Base-by-base conservation (phyloP, 176 grass and related monocot species). In the Pontederia crassipes region DNA sequence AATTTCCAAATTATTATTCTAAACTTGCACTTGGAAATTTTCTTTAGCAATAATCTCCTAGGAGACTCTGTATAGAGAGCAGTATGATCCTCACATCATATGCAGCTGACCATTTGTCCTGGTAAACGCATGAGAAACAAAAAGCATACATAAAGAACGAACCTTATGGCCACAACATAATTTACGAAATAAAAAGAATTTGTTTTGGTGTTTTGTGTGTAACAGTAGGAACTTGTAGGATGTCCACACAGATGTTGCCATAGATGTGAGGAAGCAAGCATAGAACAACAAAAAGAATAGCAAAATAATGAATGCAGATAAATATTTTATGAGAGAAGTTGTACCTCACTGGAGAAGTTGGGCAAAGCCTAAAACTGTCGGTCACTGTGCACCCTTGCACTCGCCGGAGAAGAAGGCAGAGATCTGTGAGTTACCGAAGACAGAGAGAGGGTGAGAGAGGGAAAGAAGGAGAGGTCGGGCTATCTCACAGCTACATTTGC, bases 41-140 rank as follows among this genome's bases (percentile, higher is more conserved):
- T 40, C 32, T 40, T 40, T 11, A 66, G 10, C 16, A 26, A 12
- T 83, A 50, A 95, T 85, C 90, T 72, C 87, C 92, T 48, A 97
- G 68, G 20, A 97, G 81, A 67, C 87, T 91, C 76, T 97, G 87
- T 66, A 97, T 88, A 72, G 92, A 97, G 27, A 91, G 81, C 51
- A 96, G 84, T 71, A 90, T 85, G 72, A 87, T 97, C 70, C 92
- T 89, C 17, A 97, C 92, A 80, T 97, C 92, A 81, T 97, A 97
- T 12, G 87, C 84, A 49, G 87, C 88, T 50, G 92, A 85, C 87
- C 92, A 97, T 66, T 97, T 97, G 73, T 97, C 92, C 87, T 90
- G 80, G 27, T 78, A 70, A 29, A 15, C 17, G 14, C 9, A 77
- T 13, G 27, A 53, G 52, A 47, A 11, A 47, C 4, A 27, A 15